Percentiles rank a stretch among this genome's conserved stretches.
These are phyloP conservation scores for Ramalina peruviana DNA, from an alignment of 495 filamentous ascomycete species.

Conservation along the genomic window DNA sequence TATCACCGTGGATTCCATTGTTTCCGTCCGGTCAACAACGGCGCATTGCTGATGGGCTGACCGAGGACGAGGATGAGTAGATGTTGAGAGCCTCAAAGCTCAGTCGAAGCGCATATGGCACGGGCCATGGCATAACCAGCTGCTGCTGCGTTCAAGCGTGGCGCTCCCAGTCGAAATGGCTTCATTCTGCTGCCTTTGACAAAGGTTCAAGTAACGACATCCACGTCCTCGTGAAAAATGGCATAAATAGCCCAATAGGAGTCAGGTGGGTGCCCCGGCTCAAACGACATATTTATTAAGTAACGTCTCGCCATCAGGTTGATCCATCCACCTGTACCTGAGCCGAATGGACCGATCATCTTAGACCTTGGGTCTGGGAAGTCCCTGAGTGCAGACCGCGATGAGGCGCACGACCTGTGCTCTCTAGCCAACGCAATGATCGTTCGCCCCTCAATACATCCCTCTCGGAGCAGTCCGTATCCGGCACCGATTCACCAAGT, in stretches of 20 bases:
- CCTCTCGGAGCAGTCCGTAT: constrained; percentile 14
- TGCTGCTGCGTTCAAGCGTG: not conserved
- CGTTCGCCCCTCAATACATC: constrained; percentile 24
- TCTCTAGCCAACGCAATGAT: constrained; percentile 19
- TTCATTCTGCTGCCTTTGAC: not conserved
- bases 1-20: no score
- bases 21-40: no score
- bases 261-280: not conserved
- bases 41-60: no score
- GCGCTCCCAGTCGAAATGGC: not conserved
- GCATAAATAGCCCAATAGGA: not conserved
- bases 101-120: not conserved
- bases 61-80: not conserved
- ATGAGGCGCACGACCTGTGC: constrained; percentile 7
- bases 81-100: not conserved
- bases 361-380: constrained; percentile 22
- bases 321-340: constrained; percentile 8
- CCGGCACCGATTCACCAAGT: constrained; percentile 29
- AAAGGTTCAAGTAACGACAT: not conserved
- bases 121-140: not conserved
- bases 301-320: constrained; percentile 1
- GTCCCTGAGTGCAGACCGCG: constrained; percentile 3
- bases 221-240: not conserved
- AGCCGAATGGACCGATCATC: constrained; percentile 15
- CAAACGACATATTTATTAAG: not conserved